Percentiles rank a stretch among this genome's conserved stretches.
Conservation (phyloP, 2,329 filamentous ascomycete genomes). For the Lecanicillium sp. region DNA sequence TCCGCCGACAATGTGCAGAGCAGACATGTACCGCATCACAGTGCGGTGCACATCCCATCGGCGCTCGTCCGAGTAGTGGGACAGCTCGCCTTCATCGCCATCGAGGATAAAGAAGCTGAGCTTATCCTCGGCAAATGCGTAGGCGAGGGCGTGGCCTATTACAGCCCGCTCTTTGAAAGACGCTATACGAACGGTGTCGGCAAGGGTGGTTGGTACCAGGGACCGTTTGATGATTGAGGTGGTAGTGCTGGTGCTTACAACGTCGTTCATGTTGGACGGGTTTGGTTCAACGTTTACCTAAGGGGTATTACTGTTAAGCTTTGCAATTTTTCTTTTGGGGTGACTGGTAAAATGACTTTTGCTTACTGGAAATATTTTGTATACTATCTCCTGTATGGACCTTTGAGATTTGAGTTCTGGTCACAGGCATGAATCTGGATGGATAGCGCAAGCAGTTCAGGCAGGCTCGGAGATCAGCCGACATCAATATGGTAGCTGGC, state of each 20-base stretch:
- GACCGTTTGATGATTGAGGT: constrained; percentile 23
- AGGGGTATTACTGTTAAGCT: no score
- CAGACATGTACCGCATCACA: constrained; percentile 70
- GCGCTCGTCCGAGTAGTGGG: constrained; percentile 52
- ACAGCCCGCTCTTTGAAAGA: constrained; percentile 59
- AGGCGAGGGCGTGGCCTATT: constrained; percentile 63
- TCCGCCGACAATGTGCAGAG: constrained; percentile 66
- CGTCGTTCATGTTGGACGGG: background rate
- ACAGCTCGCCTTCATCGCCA: constrained; percentile 50
- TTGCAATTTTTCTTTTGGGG: background rate
- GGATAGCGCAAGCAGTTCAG: constrained; percentile 49
- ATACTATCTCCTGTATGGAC: constrained; percentile 50
- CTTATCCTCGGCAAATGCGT: constrained; percentile 69
- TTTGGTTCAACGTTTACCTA: background rate
- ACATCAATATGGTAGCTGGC: constrained; percentile 45
- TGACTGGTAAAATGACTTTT: no score
- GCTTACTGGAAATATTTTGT: constrained; percentile 41
- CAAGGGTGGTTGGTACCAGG: constrained; percentile 44
- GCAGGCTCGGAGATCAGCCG: constrained; percentile 48
- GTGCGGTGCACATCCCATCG: constrained; percentile 71
- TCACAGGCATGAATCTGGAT: constrained; percentile 48
- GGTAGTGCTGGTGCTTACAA: background rate
- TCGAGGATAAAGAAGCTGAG: constrained; percentile 68
- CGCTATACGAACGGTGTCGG: constrained; percentile 52
- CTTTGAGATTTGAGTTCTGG: constrained; percentile 44